Base-by-base conservation (phyloP, 1,284 basidiomycete genomes). In the Moniliophthora roreri region DNA sequence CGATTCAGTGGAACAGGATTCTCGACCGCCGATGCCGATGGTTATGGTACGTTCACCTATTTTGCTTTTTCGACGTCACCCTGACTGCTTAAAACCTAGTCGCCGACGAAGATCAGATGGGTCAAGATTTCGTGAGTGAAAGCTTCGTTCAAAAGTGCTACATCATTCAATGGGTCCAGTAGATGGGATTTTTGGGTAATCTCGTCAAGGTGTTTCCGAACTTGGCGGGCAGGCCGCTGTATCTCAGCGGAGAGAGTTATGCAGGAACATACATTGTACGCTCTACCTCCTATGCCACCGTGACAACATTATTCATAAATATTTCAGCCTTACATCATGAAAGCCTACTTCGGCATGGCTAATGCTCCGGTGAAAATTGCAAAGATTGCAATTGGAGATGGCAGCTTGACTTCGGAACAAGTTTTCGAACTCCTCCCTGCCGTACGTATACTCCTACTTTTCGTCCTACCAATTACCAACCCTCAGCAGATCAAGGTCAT, bases 341-440 rank as follows among this genome's bases (percentile, higher is more conserved):
- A 89, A 67, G 71, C 84, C 9, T 85, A 87, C 61, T 87, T 89
- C 58, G 73, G 72, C 37, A 73, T 80, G 65, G 58, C 72, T 1
- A 76, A 81, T 37, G 85, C 86, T n/a, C 87, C 87, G 1, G 83
- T 88, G n/a, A 81, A 78, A 4, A 72, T 89, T 23, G 72, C 75
- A 0, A 85, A 82, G 62, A 80, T 89, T 50, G 82, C 79, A 11
- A 88, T 90, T 47, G 87, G 87, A 15, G 84, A 89, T 65, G 86
- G 83, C 5, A 68, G 82, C 6, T 73, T 87, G 24, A 72, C 76
- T 1, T 72, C 76, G 16, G 71, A 60, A 20, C 69, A 75, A 41
- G 76, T 77, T 9, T 84, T 78, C 50, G 71, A 76, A 48, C 65
- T 80, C 21, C 58, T 82, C 0, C 81, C 84, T 16, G 75, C 80